Base-by-base conservation (phyloP, 2,329 filamentous ascomycete species). In the Alternaria alternata region DNA sequence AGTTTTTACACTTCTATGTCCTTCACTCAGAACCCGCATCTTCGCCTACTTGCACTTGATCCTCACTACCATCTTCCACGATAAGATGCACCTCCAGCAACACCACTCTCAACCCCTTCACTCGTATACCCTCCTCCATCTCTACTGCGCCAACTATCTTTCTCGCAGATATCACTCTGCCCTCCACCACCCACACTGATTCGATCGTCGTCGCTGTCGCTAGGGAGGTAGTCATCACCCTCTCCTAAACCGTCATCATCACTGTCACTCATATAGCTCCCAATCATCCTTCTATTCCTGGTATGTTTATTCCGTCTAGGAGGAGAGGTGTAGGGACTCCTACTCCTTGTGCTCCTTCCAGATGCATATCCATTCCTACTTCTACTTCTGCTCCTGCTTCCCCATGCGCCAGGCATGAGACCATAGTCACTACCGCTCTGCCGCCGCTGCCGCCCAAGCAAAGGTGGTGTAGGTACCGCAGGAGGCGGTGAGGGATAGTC, bases 191-290 rank as follows among this genome's bases (percentile, higher is more conserved):
- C 46, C 7, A 16, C 32, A 26, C 46, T 49, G 18, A 49, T 56
- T 9, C 26, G 36, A 11, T 28, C 42, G 11, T 49, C 54, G 22
- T 56, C 54, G 12, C 44, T 57, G 22, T 57, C 47, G 11, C 38
- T 44, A 5, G 46, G 39, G 7, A 51, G 46, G 18, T 57, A 57
- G 14, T 57, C 54, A 9, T 38, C 42, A 24, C 54, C 54, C 26
- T 57, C 46, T 11, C 46, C 46, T 52, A 57, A 26, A 9, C 54
- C 58, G 11, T 61, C 49, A 26, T 53, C 58, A 51, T 53, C 48
- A 51, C 41, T 47, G 4, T 42, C 38, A 36, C 32, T 38, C 14
- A 22, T 49, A 36, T 38, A 49, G 20, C 20, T 26, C 30, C 30
- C 46, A 18, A 24, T 26, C 8, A 30, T 36, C 22, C 46, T 36